Evolutionary conservation across 257 asterid species (phyloP).

Genomic region (Capsicum rhomboideum): DNA sequence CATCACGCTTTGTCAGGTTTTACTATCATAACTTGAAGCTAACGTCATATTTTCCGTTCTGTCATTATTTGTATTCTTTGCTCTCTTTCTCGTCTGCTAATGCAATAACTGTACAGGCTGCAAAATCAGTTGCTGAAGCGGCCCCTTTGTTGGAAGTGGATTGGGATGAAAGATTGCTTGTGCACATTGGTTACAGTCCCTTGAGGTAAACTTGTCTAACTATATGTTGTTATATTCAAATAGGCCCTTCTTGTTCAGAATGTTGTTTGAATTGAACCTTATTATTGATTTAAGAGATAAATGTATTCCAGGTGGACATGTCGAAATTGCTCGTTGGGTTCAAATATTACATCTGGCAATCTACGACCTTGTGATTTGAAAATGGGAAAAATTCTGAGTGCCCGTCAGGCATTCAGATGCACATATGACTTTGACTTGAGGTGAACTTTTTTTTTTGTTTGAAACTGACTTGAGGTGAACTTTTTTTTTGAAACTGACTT

Average conservation of each 20-base stretch:
- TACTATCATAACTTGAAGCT: background rate
- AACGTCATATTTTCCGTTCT: background rate
- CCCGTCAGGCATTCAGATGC: constrained; percentile 84
- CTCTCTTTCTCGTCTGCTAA: background rate
- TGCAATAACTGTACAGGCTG: constrained; percentile 43
- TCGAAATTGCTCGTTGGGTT: constrained; percentile 70
- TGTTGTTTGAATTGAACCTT: background rate
- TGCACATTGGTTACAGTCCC: constrained; percentile 85
- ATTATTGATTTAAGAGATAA: background rate
- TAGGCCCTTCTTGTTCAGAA: background rate
- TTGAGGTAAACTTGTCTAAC: constrained; percentile 50
- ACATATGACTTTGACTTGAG: constrained; percentile 65
- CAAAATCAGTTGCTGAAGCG: constrained; percentile 76
- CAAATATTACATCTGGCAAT: constrained; percentile 59
- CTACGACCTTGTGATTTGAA: constrained; percentile 92
- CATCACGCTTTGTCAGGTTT: constrained; percentile 72
- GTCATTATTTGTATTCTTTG: background rate
- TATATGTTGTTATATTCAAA: background rate
- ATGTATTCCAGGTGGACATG: constrained; percentile 71
- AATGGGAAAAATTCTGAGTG: constrained; percentile 70
- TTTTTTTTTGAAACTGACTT: no score
- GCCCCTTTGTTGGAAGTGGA: constrained; percentile 42
- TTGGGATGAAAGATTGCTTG: constrained; percentile 61
- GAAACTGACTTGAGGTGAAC: no score
- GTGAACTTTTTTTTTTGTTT: constrained; percentile 20